Evolutionary conservation across 345 rosid genomes (phyloP), one percentile per base, ranked within the genome.

Genomic region (Populus nigra): DNA sequence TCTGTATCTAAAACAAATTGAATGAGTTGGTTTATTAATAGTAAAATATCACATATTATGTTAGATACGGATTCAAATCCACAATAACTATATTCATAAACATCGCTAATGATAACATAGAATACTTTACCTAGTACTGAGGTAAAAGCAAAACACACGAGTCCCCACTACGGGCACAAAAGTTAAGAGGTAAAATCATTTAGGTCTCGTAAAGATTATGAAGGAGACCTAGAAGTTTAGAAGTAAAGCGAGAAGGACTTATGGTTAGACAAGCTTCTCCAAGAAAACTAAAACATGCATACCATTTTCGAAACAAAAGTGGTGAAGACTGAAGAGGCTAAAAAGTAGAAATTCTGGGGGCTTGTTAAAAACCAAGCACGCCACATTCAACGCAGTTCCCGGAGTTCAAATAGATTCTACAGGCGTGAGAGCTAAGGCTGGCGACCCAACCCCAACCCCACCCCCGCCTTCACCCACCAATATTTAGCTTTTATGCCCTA

Each of bases 381-480:
- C 86, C 78, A 62, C 38, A 20, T 17, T 62, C 5, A 76, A 82
- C 81, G 77, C 86, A 35, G 29, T 84, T 84, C 87, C 87, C 87
- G 86, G 79, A 29, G 83, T 73, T 81, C 72, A 80, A 77, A 80
- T 73, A 77, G 86, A 86, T 76, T 82, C 74, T 79, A 35, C 57
- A 85, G 80, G 88, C 89, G 88, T 85, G 88, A 75, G 81, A 25
- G 77, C 73, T 83, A 88, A 88, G 89, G 85, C 89, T 88, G 91
- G 79, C 86, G 69, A 76, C 75, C 36, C 83, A 78, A 80, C 71
- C 78, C 43, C 5, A 49, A 31, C 25, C 76, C 59, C 50, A 25
- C 68, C 25, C 76, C 59, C 50, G 22, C 68, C 77, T 57, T 18
- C 69, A 39, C 63, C 71, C 72, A 36, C 75, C 67, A 65, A 53